Base-by-base conservation (phyloP, 164 flowering plant genomes). In the Warburgia ugandensis region DNA sequence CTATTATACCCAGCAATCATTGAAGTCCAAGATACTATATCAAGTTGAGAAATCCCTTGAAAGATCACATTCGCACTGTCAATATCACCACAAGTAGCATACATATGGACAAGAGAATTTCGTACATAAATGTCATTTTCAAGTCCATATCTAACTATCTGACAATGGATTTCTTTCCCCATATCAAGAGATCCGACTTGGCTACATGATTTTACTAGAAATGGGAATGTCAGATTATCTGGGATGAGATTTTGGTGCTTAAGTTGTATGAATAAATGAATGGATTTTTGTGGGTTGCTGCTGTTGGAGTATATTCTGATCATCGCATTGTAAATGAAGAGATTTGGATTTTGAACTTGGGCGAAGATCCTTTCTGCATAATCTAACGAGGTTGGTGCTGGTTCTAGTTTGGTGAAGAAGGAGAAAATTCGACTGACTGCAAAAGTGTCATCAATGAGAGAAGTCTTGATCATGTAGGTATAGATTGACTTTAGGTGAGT, bases 81-180 rank as follows among this genome's bases (percentile, higher is more conserved):
- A 12, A 49, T 8, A 1, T 27, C 12, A 5, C 61, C 61, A 23
- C 48, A 39, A 23, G 6, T 2, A 30, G 40, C 29, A 21, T 49
- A 58, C 17, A 49, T 30, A 32, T 58, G 48, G n/a, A 58, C 42
- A 37, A 58, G 43, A 6, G 48, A 4, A 21, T 48, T 57, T 23
- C 21, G 27, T 20, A 48, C 39, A 48, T 48, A 47, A n/a, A 48
- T 31, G 29, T 39, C 61, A 19, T 36, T 5, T 5, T 16, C 37
- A 11, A 27, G 40, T 14, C 46, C 61, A 17, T 16, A 26, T 48
- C 38, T 57, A n/a, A 48, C 17, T 3, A 57, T 47, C 28, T 57
- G 61, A 47, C 35, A 13, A 28, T 57, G 61, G 3, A 39, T 38
- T 28, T 57, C 46, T 10, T 28, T 38, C 25, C 60, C 60, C 38